Percentiles rank a stretch among this genome's conserved stretches.
Evolutionary conservation across 2,329 filamentous ascomycete species (phyloP).

Genomic region (Microcyclospora pomicola): DNA sequence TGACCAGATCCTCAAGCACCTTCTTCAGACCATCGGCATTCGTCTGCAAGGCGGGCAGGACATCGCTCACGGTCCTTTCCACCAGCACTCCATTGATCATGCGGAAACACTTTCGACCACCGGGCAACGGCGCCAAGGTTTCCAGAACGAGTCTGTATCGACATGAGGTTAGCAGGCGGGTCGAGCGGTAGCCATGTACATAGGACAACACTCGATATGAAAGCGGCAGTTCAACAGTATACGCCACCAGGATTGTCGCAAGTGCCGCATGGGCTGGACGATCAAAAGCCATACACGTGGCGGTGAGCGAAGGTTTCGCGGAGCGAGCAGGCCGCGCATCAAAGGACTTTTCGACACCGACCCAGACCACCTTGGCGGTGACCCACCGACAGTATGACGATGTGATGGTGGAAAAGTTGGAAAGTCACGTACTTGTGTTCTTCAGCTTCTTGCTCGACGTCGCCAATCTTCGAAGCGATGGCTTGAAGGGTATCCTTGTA

Average conservation of each 20-base stretch:
- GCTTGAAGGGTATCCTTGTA: conserved; percentile 71
- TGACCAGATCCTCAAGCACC: conserved; percentile 84
- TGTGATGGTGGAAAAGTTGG: conserved; percentile 1
- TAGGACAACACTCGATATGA: no score
- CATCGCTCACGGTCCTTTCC: conserved; percentile 85
- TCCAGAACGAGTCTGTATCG: conserved; percentile 71
- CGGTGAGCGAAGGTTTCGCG: conserved; percentile 25
- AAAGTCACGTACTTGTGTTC: conserved; percentile 69
- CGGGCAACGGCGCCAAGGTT: conserved; percentile 68
- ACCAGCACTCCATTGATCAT: conserved; percentile 96
- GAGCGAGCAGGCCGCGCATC: background rate
- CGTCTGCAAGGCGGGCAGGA: conserved; percentile 78
- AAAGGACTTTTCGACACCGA: background rate
- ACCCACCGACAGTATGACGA: conserved; percentile 11
- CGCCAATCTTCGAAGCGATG: conserved; percentile 89
- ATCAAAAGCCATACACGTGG: conserved; percentile 2
- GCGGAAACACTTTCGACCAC: conserved; percentile 90
- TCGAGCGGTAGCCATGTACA: no score
- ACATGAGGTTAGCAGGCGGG: no score
- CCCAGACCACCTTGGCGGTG: conserved; percentile 14
- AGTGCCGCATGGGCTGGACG: no score
- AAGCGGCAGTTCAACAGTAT: no score
- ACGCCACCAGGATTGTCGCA: no score
- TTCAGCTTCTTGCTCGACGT: conserved; percentile 93
- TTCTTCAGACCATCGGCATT: conserved; percentile 91